Percentiles rank a stretch among this genome's conserved stretches.
Conservation (phyloP, 768 basidiomycete species). For the Lentinula raphanica region DNA sequence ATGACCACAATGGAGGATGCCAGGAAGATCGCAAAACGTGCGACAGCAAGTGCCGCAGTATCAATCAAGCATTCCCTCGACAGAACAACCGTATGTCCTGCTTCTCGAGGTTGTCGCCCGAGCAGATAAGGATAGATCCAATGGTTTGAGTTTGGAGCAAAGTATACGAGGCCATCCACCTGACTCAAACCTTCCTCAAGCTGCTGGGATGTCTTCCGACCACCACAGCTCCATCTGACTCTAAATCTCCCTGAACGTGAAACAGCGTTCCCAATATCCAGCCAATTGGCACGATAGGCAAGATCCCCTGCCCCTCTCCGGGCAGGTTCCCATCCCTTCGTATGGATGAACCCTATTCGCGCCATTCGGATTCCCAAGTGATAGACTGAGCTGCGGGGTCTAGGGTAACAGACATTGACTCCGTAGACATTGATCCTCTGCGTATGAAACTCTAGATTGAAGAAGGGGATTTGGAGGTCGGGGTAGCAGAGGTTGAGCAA, state of each 20-base stretch:
- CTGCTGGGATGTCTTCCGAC: neutral
- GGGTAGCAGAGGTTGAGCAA: neutral
- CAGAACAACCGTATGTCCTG: neutral
- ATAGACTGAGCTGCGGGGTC: neutral
- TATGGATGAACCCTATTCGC: conserved; percentile 1
- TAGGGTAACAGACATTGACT: neutral
- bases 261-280: neutral
- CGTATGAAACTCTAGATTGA: neutral
- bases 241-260: neutral
- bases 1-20: neutral
- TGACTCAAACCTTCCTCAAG: neutral
- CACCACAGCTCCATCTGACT: neutral
- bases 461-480: neutral
- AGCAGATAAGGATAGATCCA: neutral
- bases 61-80: neutral
- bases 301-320: neutral
- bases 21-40: conserved; percentile 1
- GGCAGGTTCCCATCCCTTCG: neutral
- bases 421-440: neutral
- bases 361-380: neutral
- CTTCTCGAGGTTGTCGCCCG: neutral
- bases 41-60: neutral
- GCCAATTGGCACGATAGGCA: conserved; percentile 1
- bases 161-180: neutral
- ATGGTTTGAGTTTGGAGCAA: neutral